A percentile compares a stretch with the other conserved stretches of the same genome.
These are phyloP conservation scores for Vaccinium myrtillus DNA, from an alignment of 148 eudicot species.

Conservation along the genomic window DNA sequence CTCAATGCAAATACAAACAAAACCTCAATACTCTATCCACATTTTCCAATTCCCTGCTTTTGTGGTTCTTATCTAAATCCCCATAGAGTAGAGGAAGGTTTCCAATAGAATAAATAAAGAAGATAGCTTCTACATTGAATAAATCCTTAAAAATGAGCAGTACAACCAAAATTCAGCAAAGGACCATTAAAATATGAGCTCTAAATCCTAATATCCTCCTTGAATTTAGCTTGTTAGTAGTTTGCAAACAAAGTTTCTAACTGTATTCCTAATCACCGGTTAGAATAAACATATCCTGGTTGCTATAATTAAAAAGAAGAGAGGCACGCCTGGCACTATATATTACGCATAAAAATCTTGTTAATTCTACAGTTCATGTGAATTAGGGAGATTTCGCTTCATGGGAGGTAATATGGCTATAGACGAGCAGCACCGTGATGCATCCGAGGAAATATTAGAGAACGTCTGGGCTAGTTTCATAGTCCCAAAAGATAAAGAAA, in stretches of 20 bases:
- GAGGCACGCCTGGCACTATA: background rate
- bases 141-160: background rate
- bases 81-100: constrained; percentile 3
- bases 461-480: constrained; percentile 77
- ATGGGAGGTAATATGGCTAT: constrained; percentile 31
- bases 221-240: constrained; percentile 21
- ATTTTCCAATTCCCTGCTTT: background rate
- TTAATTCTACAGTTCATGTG: background rate
- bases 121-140: background rate
- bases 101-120: background rate
- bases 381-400: background rate
- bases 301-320: constrained; percentile 9
- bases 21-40: too few relatives aligned
- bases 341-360: background rate
- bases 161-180: constrained; percentile 12
- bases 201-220: constrained; percentile 27
- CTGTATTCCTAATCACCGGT: constrained; percentile 17
- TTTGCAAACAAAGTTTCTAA: constrained; percentile 30
- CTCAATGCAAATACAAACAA: too few relatives aligned
- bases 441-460: constrained; percentile 48
- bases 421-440: background rate
- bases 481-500: constrained; percentile 20
- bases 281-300: constrained; percentile 22
- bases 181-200: constrained; percentile 7
- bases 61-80: background rate